Evolutionary conservation across 768 basidiomycete species (phyloP).

Genomic region (Floccularia luteovirens): DNA sequence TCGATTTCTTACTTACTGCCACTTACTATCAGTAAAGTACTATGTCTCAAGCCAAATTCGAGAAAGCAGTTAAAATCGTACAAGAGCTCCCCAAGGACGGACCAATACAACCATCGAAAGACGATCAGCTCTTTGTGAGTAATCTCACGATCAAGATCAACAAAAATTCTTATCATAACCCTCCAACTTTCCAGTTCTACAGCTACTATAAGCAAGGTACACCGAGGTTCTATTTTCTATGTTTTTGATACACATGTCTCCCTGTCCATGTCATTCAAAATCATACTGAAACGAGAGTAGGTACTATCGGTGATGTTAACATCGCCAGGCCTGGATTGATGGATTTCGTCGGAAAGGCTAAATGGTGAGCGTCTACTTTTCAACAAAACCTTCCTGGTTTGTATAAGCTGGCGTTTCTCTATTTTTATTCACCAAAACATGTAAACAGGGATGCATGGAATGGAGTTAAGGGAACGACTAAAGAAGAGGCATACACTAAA

Average conservation of each 20-base stretch:
- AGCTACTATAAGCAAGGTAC: constrained; percentile 88
- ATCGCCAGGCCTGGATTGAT: constrained; percentile 62
- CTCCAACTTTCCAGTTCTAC: constrained; percentile 65
- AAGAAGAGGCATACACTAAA: constrained; percentile 61
- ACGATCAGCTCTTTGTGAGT: constrained; percentile 75
- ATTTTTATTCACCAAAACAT: constrained; percentile 2
- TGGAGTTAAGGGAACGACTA: constrained; percentile 55
- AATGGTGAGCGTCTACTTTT: constrained; percentile 53
- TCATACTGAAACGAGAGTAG: constrained; percentile 24
- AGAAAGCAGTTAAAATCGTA: constrained; percentile 67
- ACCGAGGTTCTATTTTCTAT: constrained; percentile 2
- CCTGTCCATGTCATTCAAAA: neutral
- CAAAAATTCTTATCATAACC: constrained; percentile 6
- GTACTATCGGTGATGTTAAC: constrained; percentile 67
- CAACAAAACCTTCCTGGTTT: constrained; percentile 2
- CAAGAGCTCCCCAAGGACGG: constrained; percentile 70
- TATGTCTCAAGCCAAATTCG: constrained; percentile 71
- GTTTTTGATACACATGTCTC: constrained; percentile 1
- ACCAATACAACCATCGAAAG: constrained; percentile 62
- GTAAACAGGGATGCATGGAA: constrained; percentile 80
- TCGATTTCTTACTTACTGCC: constrained; percentile 5
- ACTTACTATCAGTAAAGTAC: constrained; percentile 11
- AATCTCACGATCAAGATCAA: constrained; percentile 6
- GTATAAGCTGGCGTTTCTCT: constrained; percentile 5
- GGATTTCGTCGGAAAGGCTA: constrained; percentile 83